Evolutionary conservation across 2,329 filamentous ascomycete species (phyloP).

Genomic region (Herpotrichia juniperi): DNA sequence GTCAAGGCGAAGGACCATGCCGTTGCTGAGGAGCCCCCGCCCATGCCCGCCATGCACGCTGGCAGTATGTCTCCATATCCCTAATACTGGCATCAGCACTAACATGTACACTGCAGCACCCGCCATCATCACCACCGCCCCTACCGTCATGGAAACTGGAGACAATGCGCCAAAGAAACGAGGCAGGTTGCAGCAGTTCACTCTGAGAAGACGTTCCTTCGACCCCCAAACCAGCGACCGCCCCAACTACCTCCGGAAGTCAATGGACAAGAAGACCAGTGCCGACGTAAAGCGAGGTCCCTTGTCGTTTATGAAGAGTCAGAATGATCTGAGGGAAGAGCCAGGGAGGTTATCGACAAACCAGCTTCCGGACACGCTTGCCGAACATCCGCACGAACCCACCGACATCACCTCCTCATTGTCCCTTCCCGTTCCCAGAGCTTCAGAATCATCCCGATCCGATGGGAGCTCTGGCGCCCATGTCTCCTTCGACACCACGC

Average conservation of each 20-base stretch:
- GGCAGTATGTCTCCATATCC: slow-evolving; percentile 4
- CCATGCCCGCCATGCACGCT: slow-evolving; percentile 31
- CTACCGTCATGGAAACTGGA: slow-evolving; percentile 62
- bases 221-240: slow-evolving; percentile 39
- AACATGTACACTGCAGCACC: slow-evolving; percentile 50
- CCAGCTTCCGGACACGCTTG: slow-evolving; percentile 52
- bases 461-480: slow-evolving; percentile 74
- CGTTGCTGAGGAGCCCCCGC: slow-evolving; percentile 61
- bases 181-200: slow-evolving; percentile 43
- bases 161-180: slow-evolving; percentile 32
- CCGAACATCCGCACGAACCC: slow-evolving; percentile 66
- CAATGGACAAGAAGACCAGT: slow-evolving; percentile 42
- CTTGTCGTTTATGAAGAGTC: slow-evolving; percentile 35
- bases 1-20: slow-evolving; percentile 72
- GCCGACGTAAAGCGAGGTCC: slow-evolving; percentile 29
- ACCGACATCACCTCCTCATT: slow-evolving; percentile 67
- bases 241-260: slow-evolving; percentile 40
- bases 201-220: slow-evolving; percentile 43
- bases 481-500: slow-evolving; percentile 41
- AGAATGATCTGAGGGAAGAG: slow-evolving; percentile 41
- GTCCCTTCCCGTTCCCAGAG: slow-evolving; percentile 67
- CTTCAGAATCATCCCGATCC: slow-evolving; percentile 88
- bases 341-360: slow-evolving; percentile 67
- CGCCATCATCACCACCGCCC: slow-evolving; percentile 88
- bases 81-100: slow-evolving; percentile 20